Conservation (phyloP, 2,329 filamentous ascomycete species). For the Aureobasidium sp. region DNA sequence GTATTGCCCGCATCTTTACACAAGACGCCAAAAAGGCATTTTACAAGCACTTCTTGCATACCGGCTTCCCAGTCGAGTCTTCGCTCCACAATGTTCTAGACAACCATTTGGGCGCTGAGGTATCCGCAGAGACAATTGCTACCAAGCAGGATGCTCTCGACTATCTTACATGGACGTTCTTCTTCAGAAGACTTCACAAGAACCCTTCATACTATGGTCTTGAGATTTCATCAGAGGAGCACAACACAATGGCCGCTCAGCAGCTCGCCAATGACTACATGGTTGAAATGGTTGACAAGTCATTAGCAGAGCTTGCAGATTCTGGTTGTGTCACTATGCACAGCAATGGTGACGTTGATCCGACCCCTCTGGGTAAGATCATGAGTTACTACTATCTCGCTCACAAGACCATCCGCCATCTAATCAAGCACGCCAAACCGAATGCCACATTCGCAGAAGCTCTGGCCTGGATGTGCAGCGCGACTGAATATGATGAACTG, state of each 20-base stretch:
- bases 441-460: slow-evolving; percentile 73
- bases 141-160: slow-evolving; percentile 97
- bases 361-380: slow-evolving; percentile 90
- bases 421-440: slow-evolving; percentile 68
- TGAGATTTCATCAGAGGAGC: slow-evolving; percentile 85
- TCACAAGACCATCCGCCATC: slow-evolving; percentile 84
- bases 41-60: slow-evolving; percentile 98
- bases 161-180: slow-evolving; percentile 98
- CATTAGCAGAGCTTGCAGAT: slow-evolving; percentile 70
- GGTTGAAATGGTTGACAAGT: slow-evolving; percentile 84
- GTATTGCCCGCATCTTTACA: slow-evolving; percentile 94
- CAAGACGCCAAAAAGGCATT: slow-evolving; percentile 98
- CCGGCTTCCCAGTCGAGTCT: slow-evolving; percentile 94
- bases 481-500: slow-evolving; percentile 94
- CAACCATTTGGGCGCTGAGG: slow-evolving; percentile 92
- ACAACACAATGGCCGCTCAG: slow-evolving; percentile 80
- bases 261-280: slow-evolving; percentile 88
- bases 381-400: slow-evolving; percentile 99
- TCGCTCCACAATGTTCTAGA: slow-evolving; percentile 93
- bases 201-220: slow-evolving; percentile 97
- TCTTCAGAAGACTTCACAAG: slow-evolving; percentile 94
- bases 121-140: slow-evolving; percentile 84
- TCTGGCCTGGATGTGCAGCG: slow-evolving; percentile 85
- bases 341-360: slow-evolving; percentile 80
- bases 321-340: slow-evolving; percentile 79